These are phyloP conservation scores for Suillus occidentalis DNA, from an alignment of 768 basidiomycete genomes.

Conservation along the genomic window DNA sequence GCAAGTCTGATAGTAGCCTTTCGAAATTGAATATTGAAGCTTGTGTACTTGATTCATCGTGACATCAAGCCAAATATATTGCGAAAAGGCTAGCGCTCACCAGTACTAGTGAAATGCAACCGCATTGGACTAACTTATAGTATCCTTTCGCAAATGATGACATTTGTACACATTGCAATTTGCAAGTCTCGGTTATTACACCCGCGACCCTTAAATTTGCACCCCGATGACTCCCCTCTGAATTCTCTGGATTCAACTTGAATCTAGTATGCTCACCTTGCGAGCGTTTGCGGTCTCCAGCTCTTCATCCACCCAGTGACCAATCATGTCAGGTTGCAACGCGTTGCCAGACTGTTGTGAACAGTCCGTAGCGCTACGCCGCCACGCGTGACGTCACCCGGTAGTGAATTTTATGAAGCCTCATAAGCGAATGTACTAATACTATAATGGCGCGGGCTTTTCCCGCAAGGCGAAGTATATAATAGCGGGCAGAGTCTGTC, in stretches of 20 bases:
- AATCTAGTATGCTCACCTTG: not conserved
- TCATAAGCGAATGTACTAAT: conserved; percentile 1
- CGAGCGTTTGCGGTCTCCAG: not conserved
- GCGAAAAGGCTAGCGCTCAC: no score
- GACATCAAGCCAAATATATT: no score
- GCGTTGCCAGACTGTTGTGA: not conserved
- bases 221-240: no score
- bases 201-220: no score
- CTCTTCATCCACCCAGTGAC: not conserved
- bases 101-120: no score
- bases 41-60: no score
- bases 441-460: not conserved
- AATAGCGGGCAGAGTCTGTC: conserved; percentile 4
- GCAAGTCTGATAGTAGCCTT: no score
- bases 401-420: conserved; percentile 4
- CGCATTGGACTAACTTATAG: no score
- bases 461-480: not conserved
- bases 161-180: no score
- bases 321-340: not conserved
- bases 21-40: no score
- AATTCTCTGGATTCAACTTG: not conserved
- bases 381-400: not conserved
- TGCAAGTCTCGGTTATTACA: no score
- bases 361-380: not conserved
- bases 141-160: no score